Evolutionary conservation across 331 rosid genomes (phyloP), one percentile per base, ranked within the genome.

Genomic region (Rosa hybrid): DNA sequence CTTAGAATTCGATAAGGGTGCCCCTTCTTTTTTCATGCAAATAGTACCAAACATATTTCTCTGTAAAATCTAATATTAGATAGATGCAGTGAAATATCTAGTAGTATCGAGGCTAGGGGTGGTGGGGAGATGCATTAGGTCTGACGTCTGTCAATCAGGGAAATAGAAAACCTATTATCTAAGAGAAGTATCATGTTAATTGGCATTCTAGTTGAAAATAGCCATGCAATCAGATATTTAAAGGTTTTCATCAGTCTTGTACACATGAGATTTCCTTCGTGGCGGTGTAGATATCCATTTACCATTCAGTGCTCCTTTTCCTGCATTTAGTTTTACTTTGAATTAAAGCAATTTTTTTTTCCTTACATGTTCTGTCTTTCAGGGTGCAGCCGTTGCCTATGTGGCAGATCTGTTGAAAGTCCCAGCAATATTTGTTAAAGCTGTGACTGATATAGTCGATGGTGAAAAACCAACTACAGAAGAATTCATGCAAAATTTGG

Each of bases 331-430:
- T 38, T 38, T 4, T 16, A 10, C 70, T 12, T 59, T 60, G 17
- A 6, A 9, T 18, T 46, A 17, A 63, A 42, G 2, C 69, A 25
- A 45, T 45, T 20, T 7, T 44, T 46, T 46, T 27, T 38, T 41
- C 53, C 67, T 12, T 23, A 60, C 39, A 51, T 60, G 18, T 14
- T 44, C 76, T 80, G 79, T 69, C 50, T 88, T 77, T 84, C 91
- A 93, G 98, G 99, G 96, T 83, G 96, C 99, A 30, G 97, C 97
- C 48, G 80, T 95, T 87, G 99, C 97, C 62, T 96, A 95, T 69
- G 98, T 95, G 81, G 91, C 97, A 39, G 96, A 93, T 44, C 87
- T 91, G 57, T 85, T 91, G 81, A 91, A 91, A 81, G 92, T 95
- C 64, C 96, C 98, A 60, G 84, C 84, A 34, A 85, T 95, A 81